Evolutionary conservation across 495 filamentous ascomycete genomes (phyloP), one percentile per base, ranked within the genome.

Genomic region (Penicillium mononematosum): DNA sequence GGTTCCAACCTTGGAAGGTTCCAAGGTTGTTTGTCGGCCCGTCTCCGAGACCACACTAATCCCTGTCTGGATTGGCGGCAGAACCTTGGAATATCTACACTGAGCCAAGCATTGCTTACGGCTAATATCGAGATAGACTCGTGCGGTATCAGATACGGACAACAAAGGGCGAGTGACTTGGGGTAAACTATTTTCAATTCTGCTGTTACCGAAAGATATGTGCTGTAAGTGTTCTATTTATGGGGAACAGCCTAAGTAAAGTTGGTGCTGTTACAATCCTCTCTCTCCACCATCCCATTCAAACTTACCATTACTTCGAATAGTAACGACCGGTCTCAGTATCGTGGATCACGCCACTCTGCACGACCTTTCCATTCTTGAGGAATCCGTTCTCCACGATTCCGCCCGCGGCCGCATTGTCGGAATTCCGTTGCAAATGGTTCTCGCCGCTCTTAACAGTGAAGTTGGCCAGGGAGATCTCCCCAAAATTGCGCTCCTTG

Each of bases 381-480:
- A 76, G 65, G 34, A 68, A 77, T 4, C 80, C 79, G 16, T 73
- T 76, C 59, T 75, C 78, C 31, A 80, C 75, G 0, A 68, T 61
- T 1, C 76, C 78, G 8, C 73, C 78, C 20, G 70, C 72, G 29
- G 75, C 64, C 17, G 74, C 75, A 42, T 52, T 52, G 20, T 52
- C 20, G 22, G 49, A 52, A 36, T 52, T 52, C 50, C 64, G 50
- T 24, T 66, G 63, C 43, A 87, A 62, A 53, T 67, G 77, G 60
- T 84, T 85, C 36, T 75, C 81, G 1, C 83, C 81, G 19, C 69
- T 70, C 56, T 76, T 66, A 17, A 87, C 80, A n/a, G 80, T 81
- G 63, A 85, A 85, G 55, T 82, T 82, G 2, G 83, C 84, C 54
- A 87, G 54, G 27, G 71, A 62, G 17, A 85, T 81, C 69, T 86